Conservation (phyloP, 2,329 filamentous ascomycete genomes). For the Xylaria sp. region DNA sequence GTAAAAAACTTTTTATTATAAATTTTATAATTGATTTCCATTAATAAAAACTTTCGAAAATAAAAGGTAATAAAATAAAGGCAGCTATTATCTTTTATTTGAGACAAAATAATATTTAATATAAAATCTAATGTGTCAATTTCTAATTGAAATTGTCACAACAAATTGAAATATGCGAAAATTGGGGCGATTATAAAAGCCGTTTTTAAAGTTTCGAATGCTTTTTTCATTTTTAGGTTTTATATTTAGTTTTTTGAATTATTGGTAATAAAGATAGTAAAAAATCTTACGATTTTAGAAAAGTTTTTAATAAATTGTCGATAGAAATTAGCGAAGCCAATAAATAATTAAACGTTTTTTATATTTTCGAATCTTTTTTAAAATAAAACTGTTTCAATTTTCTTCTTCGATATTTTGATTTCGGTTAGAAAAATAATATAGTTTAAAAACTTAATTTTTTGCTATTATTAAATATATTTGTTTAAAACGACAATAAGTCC, state of each 20-base stretch:
- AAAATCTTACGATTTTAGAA: constrained; percentile 13
- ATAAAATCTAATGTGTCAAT: constrained; percentile 26
- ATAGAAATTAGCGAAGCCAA: constrained; percentile 41
- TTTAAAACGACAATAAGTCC: constrained; percentile 21
- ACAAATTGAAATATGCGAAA: not conserved
- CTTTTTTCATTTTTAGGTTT: not conserved
- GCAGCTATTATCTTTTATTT: constrained; percentile 2
- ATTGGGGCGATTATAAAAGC: not conserved
- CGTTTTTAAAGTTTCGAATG: constrained; percentile 2
- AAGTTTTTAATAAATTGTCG: constrained; percentile 33
- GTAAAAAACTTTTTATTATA: constrained; percentile 42
- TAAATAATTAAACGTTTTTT: constrained; percentile 30
- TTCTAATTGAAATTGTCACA: constrained; percentile 26
- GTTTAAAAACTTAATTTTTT: constrained; percentile 34
- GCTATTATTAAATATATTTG: constrained; percentile 37
- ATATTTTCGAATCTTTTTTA: constrained; percentile 28
- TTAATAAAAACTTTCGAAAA: constrained; percentile 15
- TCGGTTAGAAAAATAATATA: constrained; percentile 32
- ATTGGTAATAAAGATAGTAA: constrained; percentile 22
- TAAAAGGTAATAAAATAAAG: constrained; percentile 18
- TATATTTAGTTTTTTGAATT: not conserved
- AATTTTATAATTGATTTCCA: constrained; percentile 37
- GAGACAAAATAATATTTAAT: constrained; percentile 3
- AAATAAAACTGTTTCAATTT: constrained; percentile 31
- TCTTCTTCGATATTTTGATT: constrained; percentile 32